These are phyloP conservation scores for Monascus ruber DNA, from an alignment of 2,329 filamentous ascomycete species.

Conservation along the genomic window DNA sequence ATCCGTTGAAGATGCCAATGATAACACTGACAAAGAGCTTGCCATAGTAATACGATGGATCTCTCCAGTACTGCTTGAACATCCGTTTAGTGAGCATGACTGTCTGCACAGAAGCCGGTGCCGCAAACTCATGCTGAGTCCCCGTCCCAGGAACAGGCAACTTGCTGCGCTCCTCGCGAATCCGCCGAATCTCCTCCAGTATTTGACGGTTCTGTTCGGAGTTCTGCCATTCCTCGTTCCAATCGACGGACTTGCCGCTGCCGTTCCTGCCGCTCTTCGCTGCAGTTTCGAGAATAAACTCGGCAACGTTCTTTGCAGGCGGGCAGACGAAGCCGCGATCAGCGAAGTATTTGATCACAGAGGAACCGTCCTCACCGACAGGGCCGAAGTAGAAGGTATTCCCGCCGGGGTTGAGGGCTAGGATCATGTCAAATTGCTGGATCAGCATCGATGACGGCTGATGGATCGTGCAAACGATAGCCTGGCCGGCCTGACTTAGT, in stretches of 20 bases:
- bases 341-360: conserved; percentile 57
- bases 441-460: conserved; percentile 59
- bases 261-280: conserved; percentile 41
- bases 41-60: conserved; percentile 64
- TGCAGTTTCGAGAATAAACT: conserved; percentile 56
- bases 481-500: conserved; percentile 53
- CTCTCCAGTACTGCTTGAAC: conserved; percentile 64
- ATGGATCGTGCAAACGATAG: conserved; percentile 64
- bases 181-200: conserved; percentile 53
- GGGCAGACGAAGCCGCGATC: conserved; percentile 56
- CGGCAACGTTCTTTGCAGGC: conserved; percentile 53
- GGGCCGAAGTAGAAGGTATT: conserved; percentile 65
- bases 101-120: conserved; percentile 52
- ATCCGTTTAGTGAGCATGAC: conserved; percentile 56
- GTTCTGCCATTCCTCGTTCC: conserved; percentile 63
- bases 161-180: conserved; percentile 48
- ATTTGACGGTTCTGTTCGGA: conserved; percentile 51
- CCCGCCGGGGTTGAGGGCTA: conserved; percentile 56
- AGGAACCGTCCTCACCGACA: conserved; percentile 54
- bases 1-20: conserved; percentile 66
- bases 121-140: conserved; percentile 50
- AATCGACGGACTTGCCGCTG: conserved; percentile 48
- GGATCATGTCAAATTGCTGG: conserved; percentile 62
- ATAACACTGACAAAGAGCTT: conserved; percentile 63
- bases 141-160: conserved; percentile 31